Base-by-base conservation (phyloP, 2,329 filamentous ascomycete species). In the Akanthomyces muscarius region DNA sequence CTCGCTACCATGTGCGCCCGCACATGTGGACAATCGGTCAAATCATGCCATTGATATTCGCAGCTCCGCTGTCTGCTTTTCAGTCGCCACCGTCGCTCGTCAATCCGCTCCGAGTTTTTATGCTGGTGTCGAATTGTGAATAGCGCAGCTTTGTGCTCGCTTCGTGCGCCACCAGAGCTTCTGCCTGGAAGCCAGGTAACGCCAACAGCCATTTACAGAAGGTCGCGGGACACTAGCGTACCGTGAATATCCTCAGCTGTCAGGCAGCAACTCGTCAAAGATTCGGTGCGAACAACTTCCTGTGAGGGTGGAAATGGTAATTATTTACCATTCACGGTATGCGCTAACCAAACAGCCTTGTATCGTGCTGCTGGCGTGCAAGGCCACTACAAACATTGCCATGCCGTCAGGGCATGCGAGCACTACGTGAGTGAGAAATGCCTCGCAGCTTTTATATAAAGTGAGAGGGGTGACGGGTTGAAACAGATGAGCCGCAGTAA, bases 241-340 rank as follows among this genome's bases (percentile, higher is more conserved):
- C 42, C 42, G 42, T 57, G 54, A 57, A 57, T 38, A 10, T 14
- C 42, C 42, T 57, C 42, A 57, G 54, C 54, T 57, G 41, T 38
- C 23, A 56, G 53, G 53, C 53, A 56, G 53, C 53, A 44, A 56
- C 38, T 18, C 3, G 36, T 11, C 36, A 16, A 16, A 28, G 36
- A 16, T 21, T 2, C n/a, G 5, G 21, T 21, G 36, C n/a, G n/a
- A 5, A 2, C 25, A 11, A 10, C 5, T 38, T 11, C 7, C 33
- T 38, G 2, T 38, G 33, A 13, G 33, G 13, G n/a, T 28, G 1
- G 11, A 48, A n/a, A 48, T n/a, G 21, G 10, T 23, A 4, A 38
- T 4, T 41, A 2, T 21, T 21, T 13, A 11, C 13, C 41, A 55
- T 42, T 44, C 52, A 55, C 38, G 6, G 21, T n/a, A 21, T 25